Evolutionary conservation across 345 rosid genomes (phyloP), one percentile per base, ranked within the genome.

Genomic region (Punica granatum): DNA sequence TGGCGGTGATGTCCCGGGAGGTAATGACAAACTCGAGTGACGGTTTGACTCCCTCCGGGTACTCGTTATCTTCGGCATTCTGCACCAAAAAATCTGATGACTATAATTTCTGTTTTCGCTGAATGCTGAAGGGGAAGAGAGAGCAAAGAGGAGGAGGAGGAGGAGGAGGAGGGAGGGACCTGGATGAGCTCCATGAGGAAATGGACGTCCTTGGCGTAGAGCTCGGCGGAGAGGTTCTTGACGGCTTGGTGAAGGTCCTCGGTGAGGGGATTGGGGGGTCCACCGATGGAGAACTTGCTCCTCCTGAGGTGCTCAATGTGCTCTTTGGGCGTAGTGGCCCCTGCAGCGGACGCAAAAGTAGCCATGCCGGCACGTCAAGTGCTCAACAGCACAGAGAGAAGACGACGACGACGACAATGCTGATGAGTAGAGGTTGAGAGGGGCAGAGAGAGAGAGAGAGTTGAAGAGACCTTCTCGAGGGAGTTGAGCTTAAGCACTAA

Each of bases 51-150:
- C 74, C 87, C 65, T 75, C 82, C 5, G 59, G 69, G 28, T 90
- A 90, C 74, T 84, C 93, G 19, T 90, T 90, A 56, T 90, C 96
- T 51, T 90, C 93, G 0, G 96, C 91, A 59, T 90, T 90, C 91
- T 90, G 77, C 12, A 30, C 7, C 30, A 9, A 43, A 18, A 44
- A 44, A 11, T 13, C 13, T 28, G 1, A 42, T n/a, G 3, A 41
- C 16, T 2, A 14, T 11, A 43, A 37, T 64, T 30, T 6, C 3
- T 6, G 26, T 14, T 2, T 64, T 43, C 48, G 6, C 7, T 43
- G 48, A 37, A 2, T 37, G 2, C 53, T 8, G 31, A 14, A 12
- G 21, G 8, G n/a, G 7, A 10, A 35, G 41, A 25, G 21, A 28
- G 10, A 1, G 41, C 35, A 60, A 41, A 58, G n/a, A 15, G 19